Conservation (phyloP, 371 early-diverging fungal genomes). For the Agmasoma carcini region DNA sequence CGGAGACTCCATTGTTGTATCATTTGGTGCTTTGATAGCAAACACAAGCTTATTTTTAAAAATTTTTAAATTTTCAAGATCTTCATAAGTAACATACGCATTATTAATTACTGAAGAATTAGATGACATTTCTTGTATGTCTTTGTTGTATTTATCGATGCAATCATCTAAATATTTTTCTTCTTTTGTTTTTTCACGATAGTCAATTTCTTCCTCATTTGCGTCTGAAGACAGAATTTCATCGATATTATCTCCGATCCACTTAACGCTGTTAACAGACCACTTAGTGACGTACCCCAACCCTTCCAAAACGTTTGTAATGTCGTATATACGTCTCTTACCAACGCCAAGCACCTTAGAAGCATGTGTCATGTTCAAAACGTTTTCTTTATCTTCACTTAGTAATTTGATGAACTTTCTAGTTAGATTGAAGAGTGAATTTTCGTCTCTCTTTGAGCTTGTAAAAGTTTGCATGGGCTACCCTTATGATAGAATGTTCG, state of each 20-base stretch:
- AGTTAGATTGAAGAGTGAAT: constrained; percentile 61
- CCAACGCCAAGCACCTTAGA: constrained; percentile 60
- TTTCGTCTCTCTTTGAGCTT: constrained; percentile 51
- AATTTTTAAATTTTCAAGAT: constrained; percentile 32
- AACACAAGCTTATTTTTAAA: constrained; percentile 47
- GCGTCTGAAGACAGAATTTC: constrained; percentile 4
- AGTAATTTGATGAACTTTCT: constrained; percentile 61
- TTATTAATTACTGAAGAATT: constrained; percentile 41
- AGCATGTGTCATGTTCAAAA: constrained; percentile 61
- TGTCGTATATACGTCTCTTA: constrained; percentile 69
- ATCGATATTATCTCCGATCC: constrained; percentile 54
- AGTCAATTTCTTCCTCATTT: constrained; percentile 13
- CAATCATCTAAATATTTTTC: constrained; percentile 41
- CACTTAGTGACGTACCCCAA: constrained; percentile 62
- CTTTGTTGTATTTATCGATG: constrained; percentile 34
- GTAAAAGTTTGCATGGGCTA: background rate
- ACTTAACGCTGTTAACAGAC: constrained; percentile 63
- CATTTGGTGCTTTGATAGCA: constrained; percentile 52
- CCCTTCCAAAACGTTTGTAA: constrained; percentile 68
- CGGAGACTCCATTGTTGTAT: constrained; percentile 49
- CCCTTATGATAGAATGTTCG: constrained; percentile 19
- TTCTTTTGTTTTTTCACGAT: constrained; percentile 8
- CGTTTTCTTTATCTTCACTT: constrained; percentile 57
- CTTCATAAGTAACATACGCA: constrained; percentile 52
- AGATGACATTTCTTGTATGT: constrained; percentile 38